Conservation (phyloP, 371 early-diverging fungal species). For the Dichotomocladium elegans region DNA sequence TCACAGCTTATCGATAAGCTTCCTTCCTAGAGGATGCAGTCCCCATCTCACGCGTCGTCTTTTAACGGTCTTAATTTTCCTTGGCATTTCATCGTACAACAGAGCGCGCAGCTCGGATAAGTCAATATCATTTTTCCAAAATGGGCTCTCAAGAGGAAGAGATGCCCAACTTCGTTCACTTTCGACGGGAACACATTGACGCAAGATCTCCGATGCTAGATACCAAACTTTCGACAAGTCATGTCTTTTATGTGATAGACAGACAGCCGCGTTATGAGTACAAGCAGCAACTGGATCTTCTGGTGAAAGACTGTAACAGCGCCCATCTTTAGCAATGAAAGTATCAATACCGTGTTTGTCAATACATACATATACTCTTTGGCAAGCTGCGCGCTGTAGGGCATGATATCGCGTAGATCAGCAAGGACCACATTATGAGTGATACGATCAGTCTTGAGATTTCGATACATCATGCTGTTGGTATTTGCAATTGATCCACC, state of each 20-base stretch:
- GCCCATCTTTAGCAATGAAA: slow-evolving; percentile 13
- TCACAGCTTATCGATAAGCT: slow-evolving; percentile 58
- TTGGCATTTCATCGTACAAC: slow-evolving; percentile 5
- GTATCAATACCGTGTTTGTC: not conserved
- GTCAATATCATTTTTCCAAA: slow-evolving; percentile 20
- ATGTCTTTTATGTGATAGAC: slow-evolving; percentile 39
- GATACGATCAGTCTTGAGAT: slow-evolving; percentile 36
- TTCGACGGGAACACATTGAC: slow-evolving; percentile 40
- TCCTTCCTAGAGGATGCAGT: slow-evolving; percentile 67
- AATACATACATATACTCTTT: slow-evolving; percentile 47
- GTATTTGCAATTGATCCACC: slow-evolving; percentile 25
- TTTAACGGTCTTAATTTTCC: not conserved
- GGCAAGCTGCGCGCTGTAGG: slow-evolving; percentile 52
- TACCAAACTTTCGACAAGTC: slow-evolving; percentile 71
- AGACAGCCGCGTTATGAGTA: slow-evolving; percentile 58
- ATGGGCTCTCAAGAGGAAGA: not conserved
- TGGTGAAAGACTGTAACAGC: slow-evolving; percentile 23
- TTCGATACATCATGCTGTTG: slow-evolving; percentile 34
- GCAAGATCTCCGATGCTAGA: slow-evolving; percentile 63
- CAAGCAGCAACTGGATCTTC: slow-evolving; percentile 59
- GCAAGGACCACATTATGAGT: slow-evolving; percentile 38
- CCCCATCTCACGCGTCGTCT: slow-evolving; percentile 61
- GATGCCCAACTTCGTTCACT: slow-evolving; percentile 4
- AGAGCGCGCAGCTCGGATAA: slow-evolving; percentile 11
- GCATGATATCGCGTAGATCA: slow-evolving; percentile 48